Conservation (phyloP, 257 asterid genomes). For the Ocimum tenuiflorum region DNA sequence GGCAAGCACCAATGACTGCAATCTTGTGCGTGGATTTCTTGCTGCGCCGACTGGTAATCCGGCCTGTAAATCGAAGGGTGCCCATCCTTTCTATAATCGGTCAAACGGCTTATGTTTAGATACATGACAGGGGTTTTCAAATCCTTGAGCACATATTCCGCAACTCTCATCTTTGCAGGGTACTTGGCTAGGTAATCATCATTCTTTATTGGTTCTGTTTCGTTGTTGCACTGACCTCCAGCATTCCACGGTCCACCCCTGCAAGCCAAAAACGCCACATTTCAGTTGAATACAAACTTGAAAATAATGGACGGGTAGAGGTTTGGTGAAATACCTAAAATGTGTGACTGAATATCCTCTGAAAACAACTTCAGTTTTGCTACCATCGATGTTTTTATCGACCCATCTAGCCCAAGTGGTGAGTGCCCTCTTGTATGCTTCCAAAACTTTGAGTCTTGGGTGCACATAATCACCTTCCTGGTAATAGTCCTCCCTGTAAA, state of each 20-base stretch:
- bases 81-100: conserved; percentile 74
- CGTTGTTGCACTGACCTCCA: no score
- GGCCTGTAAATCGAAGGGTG: conserved; percentile 84
- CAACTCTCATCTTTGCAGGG: conserved; percentile 69
- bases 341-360: conserved; percentile 87
- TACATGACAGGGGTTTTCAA: conserved; percentile 57
- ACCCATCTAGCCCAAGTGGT: conserved; percentile 85
- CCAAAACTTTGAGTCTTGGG: conserved; percentile 65
- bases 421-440: conserved; percentile 81
- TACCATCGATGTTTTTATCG: conserved; percentile 48
- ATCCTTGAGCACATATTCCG: conserved; percentile 51
- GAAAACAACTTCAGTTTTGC: conserved; percentile 57
- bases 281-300: not conserved
- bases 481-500: conserved; percentile 72
- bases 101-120: conserved; percentile 71
- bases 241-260: no score
- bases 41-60: conserved; percentile 37
- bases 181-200: conserved; percentile 50
- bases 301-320: no score
- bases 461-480: conserved; percentile 82
- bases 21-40: conserved; percentile 58
- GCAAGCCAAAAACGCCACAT: not conserved
- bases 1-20: conserved; percentile 99
- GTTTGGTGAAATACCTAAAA: conserved; percentile 55
- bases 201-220: conserved; percentile 57